A percentile compares a stretch with the other conserved stretches of the same genome.
Evolutionary conservation across 192 early-diverging fungal genomes (phyloP).

Genomic region (Nowakowskiella sp.): DNA sequence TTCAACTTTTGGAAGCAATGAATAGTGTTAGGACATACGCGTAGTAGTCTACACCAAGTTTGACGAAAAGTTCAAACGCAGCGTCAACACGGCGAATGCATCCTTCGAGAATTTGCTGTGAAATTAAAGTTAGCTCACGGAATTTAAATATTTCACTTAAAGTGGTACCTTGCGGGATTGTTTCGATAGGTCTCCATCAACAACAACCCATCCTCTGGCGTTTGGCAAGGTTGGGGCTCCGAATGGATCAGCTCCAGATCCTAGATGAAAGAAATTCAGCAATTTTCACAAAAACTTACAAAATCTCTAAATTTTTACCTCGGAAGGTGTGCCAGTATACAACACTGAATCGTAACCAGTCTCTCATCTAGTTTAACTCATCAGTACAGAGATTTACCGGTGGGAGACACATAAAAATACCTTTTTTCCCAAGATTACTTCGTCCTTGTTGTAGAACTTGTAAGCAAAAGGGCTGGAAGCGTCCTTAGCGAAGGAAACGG

Average conservation of each 20-base stretch:
- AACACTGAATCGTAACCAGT: conserved; percentile 27
- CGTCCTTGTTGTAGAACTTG: conserved; percentile 23
- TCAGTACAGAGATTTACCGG: not conserved
- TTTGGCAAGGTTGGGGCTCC: conserved; percentile 7
- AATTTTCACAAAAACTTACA: no score
- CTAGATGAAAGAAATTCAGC: no score
- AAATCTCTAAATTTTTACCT: no score
- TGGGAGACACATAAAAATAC: not conserved
- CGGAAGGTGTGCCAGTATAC: conserved; percentile 30
- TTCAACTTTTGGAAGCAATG: no score
- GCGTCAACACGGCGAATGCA: conserved; percentile 23
- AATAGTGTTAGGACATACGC: no score
- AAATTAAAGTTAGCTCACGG: conserved; percentile 1
- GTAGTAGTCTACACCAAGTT: conserved; percentile 32
- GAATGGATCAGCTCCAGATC: conserved; percentile 24
- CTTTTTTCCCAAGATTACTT: conserved; percentile 25
- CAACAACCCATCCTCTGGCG: not conserved
- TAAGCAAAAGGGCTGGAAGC: conserved; percentile 24
- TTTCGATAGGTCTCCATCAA: not conserved
- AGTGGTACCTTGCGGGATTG: conserved; percentile 20
- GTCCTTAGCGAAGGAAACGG: no score
- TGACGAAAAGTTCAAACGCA: conserved; percentile 25
- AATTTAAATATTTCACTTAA: conserved; percentile 11
- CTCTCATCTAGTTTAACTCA: conserved; percentile 16
- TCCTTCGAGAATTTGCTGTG: no score